These are phyloP conservation scores for Grammothele lineata DNA, from an alignment of 768 basidiomycete species.

Conservation along the genomic window DNA sequence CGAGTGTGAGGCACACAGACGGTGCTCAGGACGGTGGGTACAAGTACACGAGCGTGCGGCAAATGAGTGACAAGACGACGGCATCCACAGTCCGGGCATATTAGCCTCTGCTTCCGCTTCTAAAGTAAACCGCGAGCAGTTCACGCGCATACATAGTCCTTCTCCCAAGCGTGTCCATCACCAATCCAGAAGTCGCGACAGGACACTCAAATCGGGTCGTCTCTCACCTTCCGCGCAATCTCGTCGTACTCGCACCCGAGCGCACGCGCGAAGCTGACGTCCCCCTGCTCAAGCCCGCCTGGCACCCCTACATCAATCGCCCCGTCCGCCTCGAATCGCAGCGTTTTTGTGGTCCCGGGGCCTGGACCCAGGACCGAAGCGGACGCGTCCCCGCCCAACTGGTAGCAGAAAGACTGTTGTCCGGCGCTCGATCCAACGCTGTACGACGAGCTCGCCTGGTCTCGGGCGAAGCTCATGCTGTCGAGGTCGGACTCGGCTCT, in stretches of 20 bases:
- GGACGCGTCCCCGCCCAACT: too few relatives aligned
- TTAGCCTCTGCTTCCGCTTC: too few relatives aligned
- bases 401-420: too few relatives aligned
- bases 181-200: too few relatives aligned
- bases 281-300: slow-evolving; percentile 16
- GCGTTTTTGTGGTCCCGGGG: slow-evolving; percentile 11
- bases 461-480: slow-evolving; percentile 26
- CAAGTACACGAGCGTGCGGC: too few relatives aligned
- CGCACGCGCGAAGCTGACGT: slow-evolving; percentile 20
- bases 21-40: too few relatives aligned
- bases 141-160: too few relatives aligned
- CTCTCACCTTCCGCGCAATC: slow-evolving; percentile 10
- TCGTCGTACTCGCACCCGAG: slow-evolving; percentile 23
- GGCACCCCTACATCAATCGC: background rate
- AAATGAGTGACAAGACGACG: too few relatives aligned
- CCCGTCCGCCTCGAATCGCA: slow-evolving; percentile 4
- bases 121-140: too few relatives aligned
- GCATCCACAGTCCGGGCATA: too few relatives aligned
- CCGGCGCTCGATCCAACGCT: slow-evolving; percentile 8
- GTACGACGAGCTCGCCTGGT: slow-evolving; percentile 7
- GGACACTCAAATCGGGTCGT: slow-evolving; percentile 5
- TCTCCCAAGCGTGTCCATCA: background rate
- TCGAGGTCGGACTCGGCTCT: slow-evolving; percentile 20
- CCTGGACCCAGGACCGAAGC: too few relatives aligned
- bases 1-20: too few relatives aligned